Evolutionary conservation across 495 filamentous ascomycete genomes (phyloP), one percentile per base, ranked within the genome.

Genomic region (Extremus antarcticus): DNA sequence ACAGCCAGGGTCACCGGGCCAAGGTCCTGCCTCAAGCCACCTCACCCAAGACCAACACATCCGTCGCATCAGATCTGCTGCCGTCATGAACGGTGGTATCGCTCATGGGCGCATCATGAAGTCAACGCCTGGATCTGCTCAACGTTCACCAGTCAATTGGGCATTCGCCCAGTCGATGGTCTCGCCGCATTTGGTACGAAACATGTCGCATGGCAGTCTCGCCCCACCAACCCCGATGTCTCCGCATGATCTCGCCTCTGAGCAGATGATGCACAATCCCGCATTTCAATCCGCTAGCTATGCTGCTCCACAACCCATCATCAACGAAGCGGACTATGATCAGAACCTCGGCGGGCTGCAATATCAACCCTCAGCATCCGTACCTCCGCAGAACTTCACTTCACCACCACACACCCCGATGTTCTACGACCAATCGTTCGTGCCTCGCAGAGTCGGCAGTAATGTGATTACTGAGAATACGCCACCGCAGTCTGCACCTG

Each of bases 211-310:
- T 3, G 61, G 63, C 32, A 67, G 55, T 57, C 52, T 70, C 11
- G 69, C 68, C 16, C 69, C 70, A 23, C 69, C 68, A n/a, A 73
- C 70, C 20, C 70, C 70, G 10, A 38, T 66, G 45, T 68, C 70
- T 4, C 69, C 69, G 15, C 59, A 61, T 45, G 69, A 69, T 22
- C 56, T 64, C 40, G 23, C 49, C 4, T 54, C 13, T 11, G 9
- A 23, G 9, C 49, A 62, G 10, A 21, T n/a, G 41, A 3, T 45
- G 41, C n/a, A 45, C 17, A 45, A 21, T 13, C 8, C 4, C 15
- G 7, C 4, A 45, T 9, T 45, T n/a, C 41, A 45, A 17, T 45
- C 19, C 8, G n/a, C 4, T 7, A 21, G 7, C 4, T 45, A 56
- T 43, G 49, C 55, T 17, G 64, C 49, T 22, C 58, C 59, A 38